phyloP scores from a whole-genome alignment of 495 filamentous ascomycete species.

The Hyaloscypha bicolor region DNA sequence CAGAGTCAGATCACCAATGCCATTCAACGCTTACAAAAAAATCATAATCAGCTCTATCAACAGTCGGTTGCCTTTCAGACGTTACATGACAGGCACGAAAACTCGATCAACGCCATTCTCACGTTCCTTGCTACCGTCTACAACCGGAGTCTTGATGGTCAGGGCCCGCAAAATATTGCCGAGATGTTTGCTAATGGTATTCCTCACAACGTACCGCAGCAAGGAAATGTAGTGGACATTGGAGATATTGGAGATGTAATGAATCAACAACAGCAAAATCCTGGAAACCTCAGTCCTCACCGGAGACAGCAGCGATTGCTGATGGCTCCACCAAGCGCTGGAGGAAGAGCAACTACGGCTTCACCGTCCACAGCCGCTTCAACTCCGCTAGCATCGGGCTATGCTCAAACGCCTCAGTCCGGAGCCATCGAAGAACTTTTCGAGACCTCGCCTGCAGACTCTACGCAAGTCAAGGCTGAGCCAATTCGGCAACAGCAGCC shows the following conservation, averaged over 20 bases:
- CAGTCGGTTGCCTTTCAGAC: constrained; percentile 89
- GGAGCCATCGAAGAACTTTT: constrained; percentile 39
- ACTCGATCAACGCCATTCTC: constrained; percentile 95
- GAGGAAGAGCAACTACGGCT: constrained; percentile 41
- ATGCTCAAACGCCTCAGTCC: constrained; percentile 24
- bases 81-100: constrained; percentile 93
- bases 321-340: constrained; percentile 31
- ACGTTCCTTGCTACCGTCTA: constrained; percentile 97
- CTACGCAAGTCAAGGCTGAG: constrained; percentile 21
- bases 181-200: constrained; percentile 74
- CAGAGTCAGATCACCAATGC: constrained; percentile 81
- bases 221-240: constrained; percentile 73
- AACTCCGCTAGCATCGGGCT: constrained; percentile 36
- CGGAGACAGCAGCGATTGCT: constrained; percentile 33
- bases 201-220: constrained; percentile 57
- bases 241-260: constrained; percentile 68
- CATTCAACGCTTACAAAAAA: constrained; percentile 74
- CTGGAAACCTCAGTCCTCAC: constrained; percentile 41
- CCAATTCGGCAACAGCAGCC: constrained; percentile 46
- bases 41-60: constrained; percentile 86
- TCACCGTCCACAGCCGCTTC: constrained; percentile 36
- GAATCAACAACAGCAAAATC: constrained; percentile 44
- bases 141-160: constrained; percentile 65
- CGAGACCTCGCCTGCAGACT: constrained; percentile 31
- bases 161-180: constrained; percentile 67